These are phyloP conservation scores for Akanthomyces uredinophilus DNA, from an alignment of 2,329 filamentous ascomycete species.

Conservation along the genomic window DNA sequence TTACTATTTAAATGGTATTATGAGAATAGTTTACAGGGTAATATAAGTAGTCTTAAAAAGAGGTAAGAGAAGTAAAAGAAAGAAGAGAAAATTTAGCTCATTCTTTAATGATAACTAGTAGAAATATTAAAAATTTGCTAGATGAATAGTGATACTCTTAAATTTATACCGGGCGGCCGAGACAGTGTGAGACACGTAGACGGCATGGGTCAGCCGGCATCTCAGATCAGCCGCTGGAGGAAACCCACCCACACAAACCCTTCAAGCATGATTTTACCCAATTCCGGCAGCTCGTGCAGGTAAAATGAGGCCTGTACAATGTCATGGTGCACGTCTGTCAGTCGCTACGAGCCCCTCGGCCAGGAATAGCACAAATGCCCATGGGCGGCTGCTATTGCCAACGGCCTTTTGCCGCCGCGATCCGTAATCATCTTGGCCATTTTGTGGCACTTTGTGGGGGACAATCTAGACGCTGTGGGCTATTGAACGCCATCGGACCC, in stretches of 20 bases:
- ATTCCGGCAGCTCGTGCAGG: background rate
- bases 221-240: background rate
- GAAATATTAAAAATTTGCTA: no score
- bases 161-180: background rate
- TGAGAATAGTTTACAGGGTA: no score
- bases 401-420: background rate
- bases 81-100: no score
- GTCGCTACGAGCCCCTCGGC: no score
- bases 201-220: background rate
- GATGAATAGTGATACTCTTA: no score
- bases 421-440: background rate
- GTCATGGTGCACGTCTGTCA: no score
- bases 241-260: background rate
- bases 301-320: no score
- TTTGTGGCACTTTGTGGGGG: background rate
- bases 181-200: background rate
- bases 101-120: no score
- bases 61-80: no score
- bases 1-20: no score
- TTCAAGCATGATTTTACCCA: background rate
- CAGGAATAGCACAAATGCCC: background rate
- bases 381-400: background rate
- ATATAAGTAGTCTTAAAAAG: no score
- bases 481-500: background rate
- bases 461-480: background rate